A percentile compares a stretch with the other conserved stretches of the same genome.
Conservation (phyloP, 345 rosid species). For the Corymbia maculata region DNA sequence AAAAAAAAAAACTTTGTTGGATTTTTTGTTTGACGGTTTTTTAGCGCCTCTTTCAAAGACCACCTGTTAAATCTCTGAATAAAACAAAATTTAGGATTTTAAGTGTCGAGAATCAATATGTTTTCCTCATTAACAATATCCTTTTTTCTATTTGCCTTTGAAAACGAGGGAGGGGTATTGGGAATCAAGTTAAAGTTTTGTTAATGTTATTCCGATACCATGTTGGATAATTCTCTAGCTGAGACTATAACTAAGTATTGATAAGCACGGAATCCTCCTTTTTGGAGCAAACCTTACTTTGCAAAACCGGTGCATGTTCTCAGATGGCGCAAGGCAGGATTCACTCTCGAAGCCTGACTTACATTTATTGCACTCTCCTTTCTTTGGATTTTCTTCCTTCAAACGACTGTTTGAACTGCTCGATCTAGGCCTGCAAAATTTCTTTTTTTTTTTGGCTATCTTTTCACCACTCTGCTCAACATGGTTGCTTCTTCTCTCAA, state of each 20-base stretch:
- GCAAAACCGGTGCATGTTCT: background rate
- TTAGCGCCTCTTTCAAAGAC: background rate
- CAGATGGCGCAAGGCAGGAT: background rate
- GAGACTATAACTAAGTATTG: background rate
- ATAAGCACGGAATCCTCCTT: background rate
- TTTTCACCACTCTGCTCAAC: background rate
- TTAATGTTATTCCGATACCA: background rate
- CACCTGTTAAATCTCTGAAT: background rate
- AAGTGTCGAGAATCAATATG: background rate
- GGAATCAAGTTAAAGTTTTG: background rate
- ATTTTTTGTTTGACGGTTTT: background rate
- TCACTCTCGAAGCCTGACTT: background rate
- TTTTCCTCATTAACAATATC: background rate
- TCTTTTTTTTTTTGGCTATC: constrained; percentile 1
- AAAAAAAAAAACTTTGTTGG: background rate
- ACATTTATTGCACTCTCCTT: background rate
- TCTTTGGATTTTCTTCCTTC: background rate
- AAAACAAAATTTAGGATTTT: background rate
- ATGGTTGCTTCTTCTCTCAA: background rate
- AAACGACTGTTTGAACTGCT: background rate
- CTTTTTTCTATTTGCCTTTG: background rate
- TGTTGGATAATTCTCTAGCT: background rate
- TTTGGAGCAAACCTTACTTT: background rate
- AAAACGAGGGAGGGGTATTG: background rate
- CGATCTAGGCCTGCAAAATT: background rate